Evolutionary conservation across 805 yeast genomes (phyloP).

Genomic region (Sugiyamaella mastotermitis): DNA sequence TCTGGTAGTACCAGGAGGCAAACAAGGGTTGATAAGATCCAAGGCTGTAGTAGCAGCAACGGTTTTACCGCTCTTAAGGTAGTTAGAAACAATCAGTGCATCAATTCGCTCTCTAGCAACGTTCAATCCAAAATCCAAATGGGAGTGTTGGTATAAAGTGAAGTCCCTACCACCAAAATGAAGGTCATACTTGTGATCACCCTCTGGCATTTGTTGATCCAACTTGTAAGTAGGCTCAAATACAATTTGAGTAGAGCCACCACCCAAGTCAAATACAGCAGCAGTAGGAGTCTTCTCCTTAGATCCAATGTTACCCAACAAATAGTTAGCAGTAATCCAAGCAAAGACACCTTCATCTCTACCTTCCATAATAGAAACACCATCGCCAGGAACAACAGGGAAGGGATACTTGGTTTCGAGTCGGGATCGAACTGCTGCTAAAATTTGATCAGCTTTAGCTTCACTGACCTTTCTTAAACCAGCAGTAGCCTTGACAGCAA

Average conservation of each 20-base stretch:
- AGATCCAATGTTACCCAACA: slow-evolving; percentile 90
- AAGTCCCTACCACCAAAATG: slow-evolving; percentile 78
- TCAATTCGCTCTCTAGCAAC: slow-evolving; percentile 86
- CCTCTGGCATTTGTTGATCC: slow-evolving; percentile 60
- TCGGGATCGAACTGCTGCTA: slow-evolving; percentile 69
- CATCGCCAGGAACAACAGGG: slow-evolving; percentile 82
- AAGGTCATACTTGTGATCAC: slow-evolving; percentile 81
- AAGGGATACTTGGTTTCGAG: slow-evolving; percentile 81
- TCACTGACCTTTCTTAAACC: slow-evolving; percentile 85
- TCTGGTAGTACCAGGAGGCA: slow-evolving; percentile 71
- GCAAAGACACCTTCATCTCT: slow-evolving; percentile 97
- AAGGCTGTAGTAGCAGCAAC: slow-evolving; percentile 26
- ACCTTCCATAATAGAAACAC: slow-evolving; percentile 91
- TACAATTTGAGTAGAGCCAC: slow-evolving; percentile 97
- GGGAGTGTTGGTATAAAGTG: slow-evolving; percentile 85
- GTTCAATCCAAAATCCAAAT: slow-evolving; percentile 92
- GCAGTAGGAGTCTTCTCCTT: slow-evolving; percentile 74
- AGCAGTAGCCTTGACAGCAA: slow-evolving; percentile 97
- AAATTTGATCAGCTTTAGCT: slow-evolving; percentile 62
- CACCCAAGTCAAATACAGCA: slow-evolving; percentile 96
- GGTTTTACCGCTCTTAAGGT: slow-evolving; percentile 32
- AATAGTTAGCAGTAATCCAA: slow-evolving; percentile 94
- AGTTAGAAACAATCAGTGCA: slow-evolving; percentile 49
- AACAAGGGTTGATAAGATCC: slow-evolving; percentile 66
- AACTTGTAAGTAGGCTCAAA: slow-evolving; percentile 77